phyloP scores from a whole-genome alignment of 371 early-diverging fungal species.

The Mucor mucedo region DNA sequence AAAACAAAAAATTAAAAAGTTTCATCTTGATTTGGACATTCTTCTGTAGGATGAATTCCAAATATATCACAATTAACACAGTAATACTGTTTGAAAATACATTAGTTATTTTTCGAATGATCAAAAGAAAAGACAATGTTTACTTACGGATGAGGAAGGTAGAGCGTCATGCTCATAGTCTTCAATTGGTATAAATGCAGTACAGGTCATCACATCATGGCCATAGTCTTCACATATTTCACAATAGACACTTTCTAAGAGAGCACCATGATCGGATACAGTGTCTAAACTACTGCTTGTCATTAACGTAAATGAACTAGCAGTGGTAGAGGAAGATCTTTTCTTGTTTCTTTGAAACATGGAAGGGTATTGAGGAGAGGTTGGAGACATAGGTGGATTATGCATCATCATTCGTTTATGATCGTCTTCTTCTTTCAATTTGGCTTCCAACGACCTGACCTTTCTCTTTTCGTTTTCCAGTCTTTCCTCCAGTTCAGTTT shows the following conservation, averaged over 20 bases:
- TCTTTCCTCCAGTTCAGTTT: constrained; percentile 69
- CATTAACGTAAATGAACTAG: constrained; percentile 11
- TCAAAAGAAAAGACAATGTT: background rate
- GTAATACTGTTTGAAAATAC: constrained; percentile 25
- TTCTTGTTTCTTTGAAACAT: constrained; percentile 6
- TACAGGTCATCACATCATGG: constrained; percentile 64
- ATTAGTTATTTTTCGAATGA: background rate
- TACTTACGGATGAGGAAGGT: constrained; percentile 19
- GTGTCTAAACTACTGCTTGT: constrained; percentile 12
- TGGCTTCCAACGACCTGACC: constrained; percentile 43
- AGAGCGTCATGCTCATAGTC: constrained; percentile 1
- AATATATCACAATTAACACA: constrained; percentile 78
- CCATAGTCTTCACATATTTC: constrained; percentile 67
- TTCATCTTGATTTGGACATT: constrained; percentile 73
- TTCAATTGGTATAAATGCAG: constrained; percentile 28
- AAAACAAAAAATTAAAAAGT: constrained; percentile 44
- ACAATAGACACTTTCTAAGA: constrained; percentile 41
- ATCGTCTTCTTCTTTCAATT: constrained; percentile 16
- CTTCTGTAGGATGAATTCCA: constrained; percentile 66
- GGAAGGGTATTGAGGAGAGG: constrained; percentile 10
- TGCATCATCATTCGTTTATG: background rate
- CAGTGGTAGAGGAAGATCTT: constrained; percentile 1
- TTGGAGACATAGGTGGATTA: constrained; percentile 17
- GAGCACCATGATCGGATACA: constrained; percentile 2
- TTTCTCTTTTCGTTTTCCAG: constrained; percentile 50